Evolutionary conservation across 495 filamentous ascomycete species (phyloP), one percentile per base, ranked within the genome.

Genomic region (Niebla homalea): DNA sequence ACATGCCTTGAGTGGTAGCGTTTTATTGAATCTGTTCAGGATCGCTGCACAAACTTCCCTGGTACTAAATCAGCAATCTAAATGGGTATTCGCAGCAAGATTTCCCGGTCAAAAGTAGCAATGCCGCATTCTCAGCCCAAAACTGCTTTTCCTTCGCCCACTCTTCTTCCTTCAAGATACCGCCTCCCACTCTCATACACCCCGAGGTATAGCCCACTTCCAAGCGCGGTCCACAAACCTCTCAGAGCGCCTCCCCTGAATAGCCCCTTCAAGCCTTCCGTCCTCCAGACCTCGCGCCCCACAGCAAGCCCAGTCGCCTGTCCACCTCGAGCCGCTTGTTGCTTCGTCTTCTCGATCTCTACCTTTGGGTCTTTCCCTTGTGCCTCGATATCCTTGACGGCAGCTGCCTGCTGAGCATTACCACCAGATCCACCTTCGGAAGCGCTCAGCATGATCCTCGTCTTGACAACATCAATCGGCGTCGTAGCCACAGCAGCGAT

Each of bases 391-490:
- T 87, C 87, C 23, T 52, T 58, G 4, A 48, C 37, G 10, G 25
- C 36, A 6, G 35, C 50, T 21, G 51, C 26, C 29, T 64, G 45
- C 19, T 40, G 37, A 55, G 60, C 39, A 29, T 48, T 46, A 53
- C 58, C 19, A 57, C 50, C 26, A 46, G 50, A 38, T 36, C 21
- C 46, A 55, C 48, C 53, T 37, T 62, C 49, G 43, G 58, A 70
- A 18, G 74, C 77, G 36, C 70, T 61, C 21, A 81, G 71, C 83
- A 76, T 92, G 52, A 92, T 77, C 46, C 83, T 66, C 48, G 87
- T 92, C 69, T 92, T 92, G 2, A 90, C 76, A 15, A 90, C 84
- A 63, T 92, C 87, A 46, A 87, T 75, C 0, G 87, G 87, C 25
- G 85, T 90, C 5, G 87, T 92, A 3, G 87, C 60, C 3, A 80